Percentiles rank a stretch among this genome's conserved stretches.
These are phyloP conservation scores for Rhododendron ferrugineum DNA, from an alignment of 148 eudicot species.

Conservation along the genomic window DNA sequence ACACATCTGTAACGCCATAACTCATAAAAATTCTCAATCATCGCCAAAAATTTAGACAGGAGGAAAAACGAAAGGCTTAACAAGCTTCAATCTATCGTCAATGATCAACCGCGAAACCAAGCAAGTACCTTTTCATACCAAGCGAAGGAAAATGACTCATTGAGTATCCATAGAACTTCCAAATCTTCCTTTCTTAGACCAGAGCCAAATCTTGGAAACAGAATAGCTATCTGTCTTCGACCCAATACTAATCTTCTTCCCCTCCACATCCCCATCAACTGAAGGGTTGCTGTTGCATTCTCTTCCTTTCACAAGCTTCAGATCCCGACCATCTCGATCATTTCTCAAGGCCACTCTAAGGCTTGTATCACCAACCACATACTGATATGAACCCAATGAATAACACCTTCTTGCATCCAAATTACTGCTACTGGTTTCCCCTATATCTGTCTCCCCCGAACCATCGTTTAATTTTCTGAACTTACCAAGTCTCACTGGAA, in stretches of 20 bases:
- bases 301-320: constrained; percentile 15
- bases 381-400: constrained; percentile 68
- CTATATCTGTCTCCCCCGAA: constrained; percentile 14
- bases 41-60: not conserved
- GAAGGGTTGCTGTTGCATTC: constrained; percentile 9
- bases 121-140: not conserved
- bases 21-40: not conserved
- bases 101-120: constrained; percentile 1
- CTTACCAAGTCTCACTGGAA: constrained; percentile 56
- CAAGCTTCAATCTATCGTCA: not conserved
- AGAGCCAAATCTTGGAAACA: constrained; percentile 66
- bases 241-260: constrained; percentile 42
- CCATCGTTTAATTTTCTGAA: constrained; percentile 33
- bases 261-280: constrained; percentile 26
- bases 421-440: constrained; percentile 47
- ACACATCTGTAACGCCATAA: not conserved
- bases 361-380: constrained; percentile 42
- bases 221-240: constrained; percentile 55
- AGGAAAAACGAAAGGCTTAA: not conserved
- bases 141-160: constrained; percentile 17
- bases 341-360: constrained; percentile 35
- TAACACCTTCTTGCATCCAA: constrained; percentile 59
- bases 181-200: constrained; percentile 55
- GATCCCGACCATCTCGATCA: constrained; percentile 5
- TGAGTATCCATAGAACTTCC: constrained; percentile 30